phyloP scores from a whole-genome alignment of 225 moss, liverwort and hornwort genomes.

The Polytrichum commune region DNA sequence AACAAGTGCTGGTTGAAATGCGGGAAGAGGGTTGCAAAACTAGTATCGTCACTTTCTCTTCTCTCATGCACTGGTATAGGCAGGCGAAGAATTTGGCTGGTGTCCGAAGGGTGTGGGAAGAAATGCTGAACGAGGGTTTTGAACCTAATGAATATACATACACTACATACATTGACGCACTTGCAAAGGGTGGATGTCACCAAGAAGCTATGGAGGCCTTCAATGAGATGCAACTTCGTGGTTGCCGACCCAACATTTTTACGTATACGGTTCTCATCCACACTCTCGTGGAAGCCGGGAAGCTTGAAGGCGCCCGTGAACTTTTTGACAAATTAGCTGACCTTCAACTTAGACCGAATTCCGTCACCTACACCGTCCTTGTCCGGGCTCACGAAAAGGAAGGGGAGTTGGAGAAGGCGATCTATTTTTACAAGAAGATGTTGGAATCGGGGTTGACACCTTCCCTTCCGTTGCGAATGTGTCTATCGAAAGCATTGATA shows the following conservation, averaged over 20 bases:
- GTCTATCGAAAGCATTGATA: constrained; percentile 28
- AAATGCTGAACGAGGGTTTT: constrained; percentile 37
- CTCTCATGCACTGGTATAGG: constrained; percentile 49
- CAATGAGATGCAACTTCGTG: constrained; percentile 47
- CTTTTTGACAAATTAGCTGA: constrained; percentile 49
- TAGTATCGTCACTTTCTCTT: constrained; percentile 54
- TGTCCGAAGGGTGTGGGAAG: constrained; percentile 42
- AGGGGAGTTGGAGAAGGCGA: constrained; percentile 40
- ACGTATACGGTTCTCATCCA: constrained; percentile 69
- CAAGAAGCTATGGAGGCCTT: constrained; percentile 43
- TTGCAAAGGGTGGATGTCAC: constrained; percentile 43
- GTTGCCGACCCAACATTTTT: constrained; percentile 57
- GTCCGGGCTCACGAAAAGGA: constrained; percentile 40
- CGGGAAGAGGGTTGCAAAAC: constrained; percentile 36
- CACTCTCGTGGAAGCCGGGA: constrained; percentile 39
- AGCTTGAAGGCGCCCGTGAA: constrained; percentile 46
- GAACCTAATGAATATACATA: constrained; percentile 55
- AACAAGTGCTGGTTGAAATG: constrained; percentile 38
- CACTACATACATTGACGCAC: constrained; percentile 54
- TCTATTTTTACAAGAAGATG: constrained; percentile 41
- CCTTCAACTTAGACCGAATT: constrained; percentile 55
- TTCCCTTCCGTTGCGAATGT: constrained; percentile 20
- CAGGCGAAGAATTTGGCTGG: constrained; percentile 36
- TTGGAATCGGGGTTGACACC: constrained; percentile 40
- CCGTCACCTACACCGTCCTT: constrained; percentile 43